phyloP scores from a whole-genome alignment of 345 rosid species.

The Brassica cretica region DNA sequence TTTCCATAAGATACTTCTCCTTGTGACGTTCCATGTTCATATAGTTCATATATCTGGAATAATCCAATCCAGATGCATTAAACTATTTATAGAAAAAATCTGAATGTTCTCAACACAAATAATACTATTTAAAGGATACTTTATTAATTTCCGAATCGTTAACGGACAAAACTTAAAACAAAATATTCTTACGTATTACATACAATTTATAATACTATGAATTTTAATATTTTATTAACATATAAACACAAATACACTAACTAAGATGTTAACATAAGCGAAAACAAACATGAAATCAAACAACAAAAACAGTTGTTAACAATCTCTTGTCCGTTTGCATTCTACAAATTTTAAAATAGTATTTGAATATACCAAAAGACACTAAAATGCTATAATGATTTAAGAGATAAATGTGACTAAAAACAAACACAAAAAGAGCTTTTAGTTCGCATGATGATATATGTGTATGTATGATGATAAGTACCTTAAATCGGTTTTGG shows the following conservation, averaged over 20 bases:
- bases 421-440: not conserved
- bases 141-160: no score
- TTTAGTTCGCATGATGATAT: no score
- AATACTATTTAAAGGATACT: not conserved
- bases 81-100: not conserved
- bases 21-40: slow-evolving; percentile 35
- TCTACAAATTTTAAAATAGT: no score
- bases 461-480: not conserved
- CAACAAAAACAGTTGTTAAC: no score
- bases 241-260: no score
- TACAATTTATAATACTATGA: no score
- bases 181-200: no score
- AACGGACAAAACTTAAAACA: no score
- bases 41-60: slow-evolving; percentile 32
- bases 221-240: no score
- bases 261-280: no score
- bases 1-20: not conserved
- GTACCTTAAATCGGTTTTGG: slow-evolving; percentile 30
- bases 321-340: no score
- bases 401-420: not conserved
- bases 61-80: not conserved
- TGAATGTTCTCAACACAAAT: not conserved
- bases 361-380: not conserved
- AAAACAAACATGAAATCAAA: no score
- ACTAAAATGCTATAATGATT: not conserved